Percentiles rank a stretch among this genome's conserved stretches.
Conservation (phyloP, 1,139 yeast species). For the Blastobotrys arbuscula region DNA sequence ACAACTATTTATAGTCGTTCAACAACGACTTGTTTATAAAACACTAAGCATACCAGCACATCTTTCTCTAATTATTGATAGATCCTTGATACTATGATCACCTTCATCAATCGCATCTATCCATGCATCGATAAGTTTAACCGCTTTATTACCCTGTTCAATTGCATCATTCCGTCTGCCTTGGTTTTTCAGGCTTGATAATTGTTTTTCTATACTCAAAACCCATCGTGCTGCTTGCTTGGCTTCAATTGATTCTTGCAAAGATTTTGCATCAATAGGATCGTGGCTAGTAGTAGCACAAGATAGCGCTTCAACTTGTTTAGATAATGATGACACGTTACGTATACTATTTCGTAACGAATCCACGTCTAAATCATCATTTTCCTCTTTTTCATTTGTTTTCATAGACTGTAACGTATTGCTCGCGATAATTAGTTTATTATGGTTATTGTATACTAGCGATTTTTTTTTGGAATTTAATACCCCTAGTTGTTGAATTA, state of each 20-base stretch:
- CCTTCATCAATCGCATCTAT: conserved; percentile 8
- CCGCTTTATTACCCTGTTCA: conserved; percentile 18
- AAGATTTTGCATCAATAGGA: conserved; percentile 5
- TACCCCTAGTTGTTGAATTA: conserved; percentile 33
- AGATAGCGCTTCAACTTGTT: neutral
- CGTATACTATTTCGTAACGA: conserved; percentile 2
- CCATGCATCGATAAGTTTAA: conserved; percentile 20
- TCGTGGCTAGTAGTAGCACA: conserved; percentile 4
- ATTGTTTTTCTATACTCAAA: conserved; percentile 12
- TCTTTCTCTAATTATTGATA: conserved; percentile 13
- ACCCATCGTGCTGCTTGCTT: conserved; percentile 18
- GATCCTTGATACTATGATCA: conserved; percentile 10
- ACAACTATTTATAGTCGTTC: neutral
- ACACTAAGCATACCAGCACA: conserved; percentile 11
- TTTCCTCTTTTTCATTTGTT: conserved; percentile 15
- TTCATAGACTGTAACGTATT: conserved; percentile 31
- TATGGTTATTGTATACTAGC: conserved; percentile 40
- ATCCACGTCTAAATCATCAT: conserved; percentile 11
- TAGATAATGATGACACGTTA: neutral
- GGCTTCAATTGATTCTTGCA: conserved; percentile 13
- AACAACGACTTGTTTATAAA: conserved; percentile 1
- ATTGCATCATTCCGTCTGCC: conserved; percentile 18
- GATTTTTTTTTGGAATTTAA: conserved; percentile 41
- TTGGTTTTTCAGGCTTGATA: conserved; percentile 14
- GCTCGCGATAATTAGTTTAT: conserved; percentile 38